A percentile compares a stretch with the other conserved stretches of the same genome.
Conservation (phyloP, 345 rosid species). For the Arabidopsis arenosa region DNA sequence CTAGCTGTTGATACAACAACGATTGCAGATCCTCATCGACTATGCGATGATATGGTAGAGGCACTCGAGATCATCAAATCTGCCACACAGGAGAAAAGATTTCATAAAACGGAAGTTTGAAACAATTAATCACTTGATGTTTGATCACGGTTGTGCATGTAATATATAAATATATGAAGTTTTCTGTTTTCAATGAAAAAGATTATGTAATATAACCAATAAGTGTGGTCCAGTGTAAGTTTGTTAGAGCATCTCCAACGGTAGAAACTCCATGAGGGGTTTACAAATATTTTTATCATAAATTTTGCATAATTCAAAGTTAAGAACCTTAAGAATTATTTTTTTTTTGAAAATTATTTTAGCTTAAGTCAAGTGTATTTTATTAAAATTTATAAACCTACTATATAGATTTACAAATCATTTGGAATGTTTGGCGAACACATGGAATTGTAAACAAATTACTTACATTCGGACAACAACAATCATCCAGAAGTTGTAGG, state of each 20-base stretch:
- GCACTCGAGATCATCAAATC: slow-evolving; percentile 54
- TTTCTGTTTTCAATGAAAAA: neutral
- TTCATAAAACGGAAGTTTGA: slow-evolving; percentile 20
- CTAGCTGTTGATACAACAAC: slow-evolving; percentile 67
- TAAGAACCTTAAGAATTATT: no score
- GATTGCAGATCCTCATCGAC: slow-evolving; percentile 68
- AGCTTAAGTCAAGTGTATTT: no score
- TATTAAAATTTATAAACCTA: no score
- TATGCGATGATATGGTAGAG: slow-evolving; percentile 63
- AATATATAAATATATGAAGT: neutral
- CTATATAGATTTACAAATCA: no score
- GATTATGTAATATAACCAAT: neutral
- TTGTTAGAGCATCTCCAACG: neutral
- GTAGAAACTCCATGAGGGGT: no score
- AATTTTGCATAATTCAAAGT: no score
- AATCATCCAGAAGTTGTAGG: slow-evolving; percentile 87
- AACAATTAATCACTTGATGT: neutral
- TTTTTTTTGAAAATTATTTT: no score
- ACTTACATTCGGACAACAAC: slow-evolving; percentile 82
- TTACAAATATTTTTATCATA: no score
- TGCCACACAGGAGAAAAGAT: slow-evolving; percentile 20
- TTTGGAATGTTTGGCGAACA: neutral
- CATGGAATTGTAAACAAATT: neutral
- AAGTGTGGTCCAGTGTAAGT: neutral
- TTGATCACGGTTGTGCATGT: neutral